Conservation (phyloP, 164 flowering plant species). For the Pachysandra terminalis region DNA sequence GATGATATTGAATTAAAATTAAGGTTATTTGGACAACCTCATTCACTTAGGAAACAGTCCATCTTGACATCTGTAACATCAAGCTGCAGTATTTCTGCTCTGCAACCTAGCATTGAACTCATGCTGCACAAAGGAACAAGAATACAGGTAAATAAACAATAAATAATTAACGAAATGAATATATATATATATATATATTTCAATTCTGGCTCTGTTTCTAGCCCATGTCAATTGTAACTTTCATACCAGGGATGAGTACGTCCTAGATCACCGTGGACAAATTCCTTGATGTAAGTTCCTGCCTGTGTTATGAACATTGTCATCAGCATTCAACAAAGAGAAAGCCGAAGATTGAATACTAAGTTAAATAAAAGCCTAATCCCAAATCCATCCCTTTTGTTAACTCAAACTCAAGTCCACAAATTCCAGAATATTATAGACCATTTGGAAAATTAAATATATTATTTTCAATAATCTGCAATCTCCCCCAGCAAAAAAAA, state of each 20-base stretch:
- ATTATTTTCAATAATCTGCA: too few relatives aligned
- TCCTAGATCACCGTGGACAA: conserved; percentile 97
- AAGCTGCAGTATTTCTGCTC: conserved; percentile 92
- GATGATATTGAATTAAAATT: background rate
- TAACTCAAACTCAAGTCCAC: too few relatives aligned
- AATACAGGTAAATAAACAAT: conserved; percentile 4
- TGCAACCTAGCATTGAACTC: conserved; percentile 83
- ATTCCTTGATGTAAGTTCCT: conserved; percentile 97
- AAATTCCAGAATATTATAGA: too few relatives aligned
- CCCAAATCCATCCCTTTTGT: conserved; percentile 1
- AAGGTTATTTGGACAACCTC: background rate
- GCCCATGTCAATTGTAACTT: background rate
- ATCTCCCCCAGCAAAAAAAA: too few relatives aligned
- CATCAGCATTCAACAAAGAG: background rate
- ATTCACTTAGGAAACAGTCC: conserved; percentile 58
- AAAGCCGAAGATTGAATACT: background rate
- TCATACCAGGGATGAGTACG: conserved; percentile 86
- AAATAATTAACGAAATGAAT: background rate
- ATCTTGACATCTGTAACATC: conserved; percentile 95
- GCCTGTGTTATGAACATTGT: conserved; percentile 46
- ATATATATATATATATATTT: too few relatives aligned
- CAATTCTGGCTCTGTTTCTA: too few relatives aligned
- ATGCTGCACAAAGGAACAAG: conserved; percentile 44
- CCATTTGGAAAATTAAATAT: too few relatives aligned
- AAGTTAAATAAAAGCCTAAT: background rate